These are phyloP conservation scores for Meyerozyma carpophila DNA, from an alignment of 1,139 yeast genomes.

Conservation along the genomic window DNA sequence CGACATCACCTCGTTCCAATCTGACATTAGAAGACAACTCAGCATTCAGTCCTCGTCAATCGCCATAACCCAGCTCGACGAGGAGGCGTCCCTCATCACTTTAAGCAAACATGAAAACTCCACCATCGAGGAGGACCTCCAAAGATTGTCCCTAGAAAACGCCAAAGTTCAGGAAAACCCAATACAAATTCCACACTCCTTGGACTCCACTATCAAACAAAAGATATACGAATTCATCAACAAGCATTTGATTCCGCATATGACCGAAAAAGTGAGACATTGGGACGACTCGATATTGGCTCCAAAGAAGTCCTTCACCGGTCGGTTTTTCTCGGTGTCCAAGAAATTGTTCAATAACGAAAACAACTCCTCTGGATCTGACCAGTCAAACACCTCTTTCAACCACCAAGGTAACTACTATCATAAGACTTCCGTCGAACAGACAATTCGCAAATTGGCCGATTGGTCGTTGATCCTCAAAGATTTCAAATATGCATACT, in stretches of 20 bases:
- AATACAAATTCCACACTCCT: not conserved
- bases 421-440: constrained; percentile 62
- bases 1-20: constrained; percentile 24
- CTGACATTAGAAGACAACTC: constrained; percentile 19
- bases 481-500: constrained; percentile 81
- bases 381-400: constrained; percentile 15
- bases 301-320: constrained; percentile 68
- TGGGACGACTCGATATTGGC: constrained; percentile 76
- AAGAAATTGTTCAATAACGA: constrained; percentile 46
- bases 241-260: constrained; percentile 63
- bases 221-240: constrained; percentile 51
- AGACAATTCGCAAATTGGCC: constrained; percentile 73
- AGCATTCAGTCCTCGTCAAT: constrained; percentile 24
- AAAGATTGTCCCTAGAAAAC: constrained; percentile 26
- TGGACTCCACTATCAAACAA: constrained; percentile 27
- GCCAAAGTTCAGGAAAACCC: not conserved
- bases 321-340: constrained; percentile 67
- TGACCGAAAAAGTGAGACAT: constrained; percentile 66
- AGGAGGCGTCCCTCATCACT: constrained; percentile 8
- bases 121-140: constrained; percentile 53
- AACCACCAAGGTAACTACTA: constrained; percentile 51
- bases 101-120: constrained; percentile 30
- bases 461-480: constrained; percentile 89
- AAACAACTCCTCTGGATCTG: constrained; percentile 6
- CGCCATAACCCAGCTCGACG: constrained; percentile 12